Conservation (phyloP, 257 asterid species). For the Solanum lycopersicoides region DNA sequence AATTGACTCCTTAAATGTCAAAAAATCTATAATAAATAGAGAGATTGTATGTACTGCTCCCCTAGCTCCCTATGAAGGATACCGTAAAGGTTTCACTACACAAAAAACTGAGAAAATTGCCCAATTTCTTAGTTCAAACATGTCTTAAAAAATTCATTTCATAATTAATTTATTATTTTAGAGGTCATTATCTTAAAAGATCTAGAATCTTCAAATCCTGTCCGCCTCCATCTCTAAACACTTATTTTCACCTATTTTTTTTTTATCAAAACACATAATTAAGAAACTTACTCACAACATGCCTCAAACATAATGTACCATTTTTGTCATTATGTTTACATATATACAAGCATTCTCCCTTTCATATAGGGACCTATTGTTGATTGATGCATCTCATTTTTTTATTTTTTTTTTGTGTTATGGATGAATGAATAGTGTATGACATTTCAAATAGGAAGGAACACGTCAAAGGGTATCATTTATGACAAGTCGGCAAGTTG, state of each 20-base stretch:
- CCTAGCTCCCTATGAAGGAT: no score
- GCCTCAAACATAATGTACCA: neutral
- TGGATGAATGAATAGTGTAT: neutral
- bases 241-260: neutral
- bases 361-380: neutral
- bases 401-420: neutral
- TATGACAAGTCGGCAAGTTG: neutral
- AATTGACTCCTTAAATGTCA: no score
- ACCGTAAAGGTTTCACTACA: no score
- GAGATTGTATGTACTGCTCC: no score
- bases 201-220: no score
- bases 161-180: no score
- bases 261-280: neutral
- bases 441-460: neutral
- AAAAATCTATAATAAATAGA: no score
- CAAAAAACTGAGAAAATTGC: no score
- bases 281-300: neutral
- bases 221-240: neutral
- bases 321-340: neutral
- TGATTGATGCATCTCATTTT: neutral
- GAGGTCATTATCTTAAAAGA: no score
- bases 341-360: neutral
- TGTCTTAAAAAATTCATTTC: neutral
- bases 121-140: neutral
- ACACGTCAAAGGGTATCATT: neutral